Evolutionary conservation across 208 protist genomes (phyloP), one percentile per base, ranked within the genome.

Genomic region (Trypanosoma scelopori): DNA sequence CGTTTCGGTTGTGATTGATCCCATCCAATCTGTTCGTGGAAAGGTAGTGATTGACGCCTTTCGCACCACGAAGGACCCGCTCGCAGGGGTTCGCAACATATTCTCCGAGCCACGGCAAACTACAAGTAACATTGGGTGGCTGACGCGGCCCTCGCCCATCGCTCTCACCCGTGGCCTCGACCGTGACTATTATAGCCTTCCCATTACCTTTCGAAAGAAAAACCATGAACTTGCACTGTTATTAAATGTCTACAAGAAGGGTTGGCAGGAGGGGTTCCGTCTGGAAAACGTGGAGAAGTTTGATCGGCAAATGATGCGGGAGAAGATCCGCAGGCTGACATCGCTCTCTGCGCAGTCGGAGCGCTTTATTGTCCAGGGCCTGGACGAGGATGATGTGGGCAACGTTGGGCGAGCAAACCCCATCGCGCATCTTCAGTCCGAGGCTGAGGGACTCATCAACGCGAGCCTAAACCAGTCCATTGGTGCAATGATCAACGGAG

Each of bases 11-110:
- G 99, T 99, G 50, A 95, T 99, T 37, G 99, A 99, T 73, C 99
- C 99, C 7, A 99, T 99, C 59, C 99, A 99, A 82, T 98, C 89
- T 30, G 99, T 99, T 6, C 98, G 97, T 60, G 99, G 99, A 42
- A 99, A 99, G 85, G 99, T 99, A 7, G 99, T 99, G 6, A 99
- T 99, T 76, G 99, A 99, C 81, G 99, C 99, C 18, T 99, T 99
- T 82, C 90, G 99, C 57, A 97, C 93, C 25, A 99, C 76, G 62
- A 91, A 93, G 85, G 80, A 92, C 65, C 57, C 87, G 55, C 42
- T 96, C 59, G 65, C 96, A 32, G 65, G 67, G 43, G 28, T n/a
- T 13, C 37, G 52, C 6, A 59, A 35, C 20, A 58, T 67, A 28
- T 85, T 82, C 35, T 81, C 92, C 27, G 98, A 99, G 76, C 95